A percentile compares a stretch with the other conserved stretches of the same genome.
These are phyloP conservation scores for Quercus berberidifolia DNA, from an alignment of 306 rosid genomes.

Conservation along the genomic window DNA sequence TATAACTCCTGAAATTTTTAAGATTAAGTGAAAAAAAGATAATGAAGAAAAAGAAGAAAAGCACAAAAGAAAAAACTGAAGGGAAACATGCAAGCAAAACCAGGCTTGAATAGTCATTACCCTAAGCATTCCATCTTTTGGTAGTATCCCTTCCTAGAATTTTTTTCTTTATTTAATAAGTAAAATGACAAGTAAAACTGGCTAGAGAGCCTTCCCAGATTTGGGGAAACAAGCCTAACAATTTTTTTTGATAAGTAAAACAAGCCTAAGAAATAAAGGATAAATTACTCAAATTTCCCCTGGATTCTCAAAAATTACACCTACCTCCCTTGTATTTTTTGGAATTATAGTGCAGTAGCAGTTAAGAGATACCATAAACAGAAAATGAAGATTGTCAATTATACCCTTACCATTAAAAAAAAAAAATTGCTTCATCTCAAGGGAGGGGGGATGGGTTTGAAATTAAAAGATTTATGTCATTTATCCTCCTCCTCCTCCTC, in stretches of 20 bases:
- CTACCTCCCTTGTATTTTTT: neutral
- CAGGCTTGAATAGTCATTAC: neutral
- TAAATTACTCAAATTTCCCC: neutral
- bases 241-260: neutral
- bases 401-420: too few relatives aligned
- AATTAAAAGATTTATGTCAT: neutral
- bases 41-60: neutral
- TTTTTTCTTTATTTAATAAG: too few relatives aligned
- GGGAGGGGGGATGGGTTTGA: neutral
- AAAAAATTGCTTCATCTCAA: neutral
- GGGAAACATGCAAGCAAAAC: neutral
- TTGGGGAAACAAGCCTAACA: too few relatives aligned
- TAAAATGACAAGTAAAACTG: too few relatives aligned
- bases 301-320: neutral
- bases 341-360: neutral
- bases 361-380: neutral
- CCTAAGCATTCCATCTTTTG: neutral
- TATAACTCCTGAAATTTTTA: slow-evolving; percentile 52
- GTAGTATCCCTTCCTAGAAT: neutral
- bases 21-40: neutral
- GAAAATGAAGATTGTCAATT: neutral
- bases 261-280: neutral
- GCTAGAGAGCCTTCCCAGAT: too few relatives aligned
- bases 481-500: neutral
- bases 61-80: neutral